Evolutionary conservation across 2,329 filamentous ascomycete species (phyloP), one percentile per base, ranked within the genome.

Genomic region (Pyrenochaeta sp.): DNA sequence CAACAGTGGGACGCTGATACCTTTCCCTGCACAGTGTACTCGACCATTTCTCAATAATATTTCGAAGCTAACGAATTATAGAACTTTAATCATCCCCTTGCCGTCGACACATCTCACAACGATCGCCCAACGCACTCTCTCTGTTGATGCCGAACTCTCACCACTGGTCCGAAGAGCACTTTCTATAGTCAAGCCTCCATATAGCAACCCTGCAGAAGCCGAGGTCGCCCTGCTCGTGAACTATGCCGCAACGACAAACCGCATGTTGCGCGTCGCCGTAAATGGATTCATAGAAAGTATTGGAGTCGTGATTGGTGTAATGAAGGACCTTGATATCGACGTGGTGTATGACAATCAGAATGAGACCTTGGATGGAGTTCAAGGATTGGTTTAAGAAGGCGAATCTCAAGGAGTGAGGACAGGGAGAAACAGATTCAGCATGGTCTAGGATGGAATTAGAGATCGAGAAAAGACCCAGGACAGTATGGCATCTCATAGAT

Each of bases 201-300:
- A n/a, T n/a, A n/a, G n/a, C n/a, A 29, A 53, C 24, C 45, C 53
- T 11, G 37, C 39, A 10, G 45, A 57, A 11, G n/a, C n/a, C n/a
- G 51, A 68, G 69, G 58, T 75, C 1, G 72, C 92, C 4, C 77
- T 97, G 35, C 79, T 81, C 48, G 87, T 89, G 7, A 81, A 87
- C 48, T 97, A 97, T 74, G 82, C 80, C 41, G 94, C 94, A 1
- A 90, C 90, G 0, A 97, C 94, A 14, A 96, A 96, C 68, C 87
- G 94, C 58, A 97, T 97, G 93, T 80, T 99, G 44, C 86, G 94
- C 30, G 94, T 99, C 2, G 89, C 93, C 3, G 92, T 96, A 43
- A 97, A 97, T 74, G 90, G 91, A 7, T 96, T 96, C 72, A 91
- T 97, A 80, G 93, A 97, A 63, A 95, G 88, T 58, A 71, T 96